A percentile compares a stretch with the other conserved stretches of the same genome.
phyloP scores from a whole-genome alignment of 2,329 filamentous ascomycete genomes.

The Fusarium sp. region DNA sequence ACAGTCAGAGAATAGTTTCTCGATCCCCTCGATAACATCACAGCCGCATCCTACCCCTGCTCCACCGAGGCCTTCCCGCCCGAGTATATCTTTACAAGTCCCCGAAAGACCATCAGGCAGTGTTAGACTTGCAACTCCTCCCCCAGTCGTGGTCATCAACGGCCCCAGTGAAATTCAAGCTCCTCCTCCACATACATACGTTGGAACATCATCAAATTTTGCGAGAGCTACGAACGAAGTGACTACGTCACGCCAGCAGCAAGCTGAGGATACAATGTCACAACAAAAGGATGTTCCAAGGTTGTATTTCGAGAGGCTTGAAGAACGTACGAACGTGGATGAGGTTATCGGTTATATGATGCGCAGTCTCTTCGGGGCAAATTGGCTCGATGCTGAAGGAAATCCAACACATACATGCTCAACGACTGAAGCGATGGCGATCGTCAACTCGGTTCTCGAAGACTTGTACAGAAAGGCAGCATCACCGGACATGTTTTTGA shows the following conservation, averaged over 20 bases:
- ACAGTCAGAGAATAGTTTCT: constrained; percentile 1
- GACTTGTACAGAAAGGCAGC: constrained; percentile 61
- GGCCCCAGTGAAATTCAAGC: constrained; percentile 7
- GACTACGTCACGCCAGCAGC: constrained; percentile 6
- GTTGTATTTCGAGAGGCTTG: constrained; percentile 49
- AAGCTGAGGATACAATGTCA: not conserved
- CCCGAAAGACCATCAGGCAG: constrained; percentile 66
- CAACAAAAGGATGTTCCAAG: constrained; percentile 35
- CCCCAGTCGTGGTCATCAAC: constrained; percentile 48
- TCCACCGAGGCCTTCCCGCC: constrained; percentile 45
- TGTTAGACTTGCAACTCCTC: constrained; percentile 70
- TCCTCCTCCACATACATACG: not conserved
- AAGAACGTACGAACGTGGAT: constrained; percentile 65
- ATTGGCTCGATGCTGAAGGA: constrained; percentile 62
- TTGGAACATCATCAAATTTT: constrained; percentile 21
- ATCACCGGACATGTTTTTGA: constrained; percentile 65
- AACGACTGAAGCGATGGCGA: constrained; percentile 63
- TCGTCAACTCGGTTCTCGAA: constrained; percentile 64
- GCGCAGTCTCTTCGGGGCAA: constrained; percentile 58
- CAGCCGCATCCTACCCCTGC: constrained; percentile 20
- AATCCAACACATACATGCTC: constrained; percentile 54
- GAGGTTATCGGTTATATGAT: constrained; percentile 66
- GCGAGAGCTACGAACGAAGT: constrained; percentile 36
- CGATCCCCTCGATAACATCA: constrained; percentile 13
- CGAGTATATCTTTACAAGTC: constrained; percentile 54